These are phyloP conservation scores for Chrysanthemum seticuspe DNA, from an alignment of 129 eudicot genomes.

Conservation along the genomic window DNA sequence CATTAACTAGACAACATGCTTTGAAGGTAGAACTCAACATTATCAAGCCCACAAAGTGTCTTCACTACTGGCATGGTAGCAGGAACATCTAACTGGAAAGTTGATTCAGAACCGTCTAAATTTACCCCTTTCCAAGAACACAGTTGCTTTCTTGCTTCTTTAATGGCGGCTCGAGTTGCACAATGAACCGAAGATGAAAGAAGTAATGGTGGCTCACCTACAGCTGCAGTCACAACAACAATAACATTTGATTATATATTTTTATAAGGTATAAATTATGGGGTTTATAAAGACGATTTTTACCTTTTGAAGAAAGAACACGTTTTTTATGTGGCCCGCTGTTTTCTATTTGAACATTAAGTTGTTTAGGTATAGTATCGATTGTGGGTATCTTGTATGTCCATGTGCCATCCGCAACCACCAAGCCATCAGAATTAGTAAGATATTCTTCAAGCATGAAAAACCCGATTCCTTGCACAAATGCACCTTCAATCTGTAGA, in stretches of 20 bases:
- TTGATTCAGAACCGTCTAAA: constrained; percentile 28
- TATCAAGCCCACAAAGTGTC: constrained; percentile 70
- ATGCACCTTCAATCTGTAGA: constrained; percentile 77
- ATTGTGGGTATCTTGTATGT: constrained; percentile 91
- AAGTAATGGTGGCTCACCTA: constrained; percentile 93
- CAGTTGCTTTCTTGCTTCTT: constrained; percentile 72
- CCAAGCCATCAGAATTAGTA: constrained; percentile 64
- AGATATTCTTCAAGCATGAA: constrained; percentile 89
- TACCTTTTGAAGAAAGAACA: constrained; percentile 92
- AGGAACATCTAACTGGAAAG: constrained; percentile 76
- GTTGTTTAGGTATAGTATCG: constrained; percentile 76
- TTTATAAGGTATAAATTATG: too few relatives aligned
- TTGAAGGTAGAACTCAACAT: constrained; percentile 57
- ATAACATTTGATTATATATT: background rate
- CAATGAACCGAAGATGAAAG: constrained; percentile 85
- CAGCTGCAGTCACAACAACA: constrained; percentile 51
- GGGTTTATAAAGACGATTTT: background rate
- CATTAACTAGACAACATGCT: constrained; percentile 35
- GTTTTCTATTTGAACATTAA: constrained; percentile 73
- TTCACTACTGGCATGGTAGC: constrained; percentile 94
- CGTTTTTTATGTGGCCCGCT: constrained; percentile 84
- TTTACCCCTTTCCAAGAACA: constrained; percentile 57
- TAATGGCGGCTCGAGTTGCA: constrained; percentile 88
- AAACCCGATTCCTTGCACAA: constrained; percentile 98
- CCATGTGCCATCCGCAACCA: constrained; percentile 84